Conservation (phyloP, 768 basidiomycete genomes). For the Pisolithus tinctorius region DNA sequence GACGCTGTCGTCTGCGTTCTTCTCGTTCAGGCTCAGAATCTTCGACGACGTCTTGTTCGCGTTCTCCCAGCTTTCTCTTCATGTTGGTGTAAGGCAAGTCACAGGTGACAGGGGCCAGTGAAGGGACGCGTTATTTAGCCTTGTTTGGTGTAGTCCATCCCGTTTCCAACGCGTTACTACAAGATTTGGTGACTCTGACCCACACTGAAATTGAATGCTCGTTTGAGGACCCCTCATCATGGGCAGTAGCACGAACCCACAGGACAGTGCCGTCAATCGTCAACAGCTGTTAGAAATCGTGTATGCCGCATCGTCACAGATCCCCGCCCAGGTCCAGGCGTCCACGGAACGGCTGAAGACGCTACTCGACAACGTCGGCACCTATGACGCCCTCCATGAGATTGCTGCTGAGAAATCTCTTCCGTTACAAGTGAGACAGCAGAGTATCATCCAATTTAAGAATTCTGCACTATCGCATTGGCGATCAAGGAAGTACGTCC, state of each 20-base stretch:
- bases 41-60: constrained; percentile 41
- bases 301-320: constrained; percentile 65
- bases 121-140: constrained; percentile 41
- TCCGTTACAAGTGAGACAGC: constrained; percentile 65
- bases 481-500: constrained; percentile 65
- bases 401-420: constrained; percentile 58
- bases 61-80: neutral
- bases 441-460: constrained; percentile 87
- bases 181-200: neutral
- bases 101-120: neutral
- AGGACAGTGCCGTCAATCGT: constrained; percentile 39
- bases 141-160: constrained; percentile 19
- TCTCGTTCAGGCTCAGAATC: constrained; percentile 73
- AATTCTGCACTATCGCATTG: constrained; percentile 70
- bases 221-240: constrained; percentile 10
- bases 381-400: constrained; percentile 63
- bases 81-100: neutral
- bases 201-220: neutral
- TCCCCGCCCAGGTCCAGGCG: constrained; percentile 41
- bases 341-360: constrained; percentile 59
- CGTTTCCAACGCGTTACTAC: neutral
- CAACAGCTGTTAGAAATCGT: constrained; percentile 64
- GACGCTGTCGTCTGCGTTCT: constrained; percentile 20
- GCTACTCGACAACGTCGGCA: constrained; percentile 60
- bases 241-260: constrained; percentile 8